Conservation (phyloP, 2,329 filamentous ascomycete species). For the Colletotrichum aenigma region DNA sequence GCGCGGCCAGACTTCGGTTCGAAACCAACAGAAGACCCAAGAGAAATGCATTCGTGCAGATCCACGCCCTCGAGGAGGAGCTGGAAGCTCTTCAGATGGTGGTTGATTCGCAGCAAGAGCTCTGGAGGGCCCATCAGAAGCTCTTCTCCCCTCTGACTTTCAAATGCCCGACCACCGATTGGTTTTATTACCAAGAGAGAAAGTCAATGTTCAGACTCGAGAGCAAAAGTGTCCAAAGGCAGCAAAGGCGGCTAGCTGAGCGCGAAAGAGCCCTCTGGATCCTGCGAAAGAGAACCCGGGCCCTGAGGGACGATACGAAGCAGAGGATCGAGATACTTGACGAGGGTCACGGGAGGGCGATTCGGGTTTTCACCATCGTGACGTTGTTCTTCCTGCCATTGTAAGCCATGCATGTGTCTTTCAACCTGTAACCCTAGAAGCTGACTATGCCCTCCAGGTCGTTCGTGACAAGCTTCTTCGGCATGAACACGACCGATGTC, state of each 20-base stretch:
- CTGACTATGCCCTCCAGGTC: constrained; percentile 3
- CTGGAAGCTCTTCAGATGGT: constrained; percentile 16
- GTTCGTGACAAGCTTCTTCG: constrained; percentile 39
- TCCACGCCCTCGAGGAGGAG: constrained; percentile 24
- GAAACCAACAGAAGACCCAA: constrained; percentile 17
- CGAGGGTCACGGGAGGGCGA: constrained; percentile 33
- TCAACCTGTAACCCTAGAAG: not conserved
- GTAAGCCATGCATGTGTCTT: constrained; percentile 16
- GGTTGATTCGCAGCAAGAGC: not conserved
- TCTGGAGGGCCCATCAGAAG: not conserved
- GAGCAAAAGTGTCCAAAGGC: not conserved
- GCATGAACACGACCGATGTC: constrained; percentile 49
- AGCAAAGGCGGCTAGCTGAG: not conserved
- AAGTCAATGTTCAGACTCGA: not conserved
- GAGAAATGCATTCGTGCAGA: constrained; percentile 21
- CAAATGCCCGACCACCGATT: not conserved
- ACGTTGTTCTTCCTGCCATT: constrained; percentile 42
- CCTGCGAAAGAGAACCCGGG: not conserved
- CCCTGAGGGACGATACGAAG: constrained; percentile 26
- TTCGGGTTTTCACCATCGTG: constrained; percentile 42
- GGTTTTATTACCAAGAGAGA: not conserved
- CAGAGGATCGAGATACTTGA: constrained; percentile 29
- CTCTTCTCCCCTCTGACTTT: not conserved
- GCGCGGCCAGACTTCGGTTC: constrained; percentile 4
- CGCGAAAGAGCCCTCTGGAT: not conserved